phyloP scores from a whole-genome alignment of 495 filamentous ascomycete species.

The Tuber microsphaerosporum region DNA sequence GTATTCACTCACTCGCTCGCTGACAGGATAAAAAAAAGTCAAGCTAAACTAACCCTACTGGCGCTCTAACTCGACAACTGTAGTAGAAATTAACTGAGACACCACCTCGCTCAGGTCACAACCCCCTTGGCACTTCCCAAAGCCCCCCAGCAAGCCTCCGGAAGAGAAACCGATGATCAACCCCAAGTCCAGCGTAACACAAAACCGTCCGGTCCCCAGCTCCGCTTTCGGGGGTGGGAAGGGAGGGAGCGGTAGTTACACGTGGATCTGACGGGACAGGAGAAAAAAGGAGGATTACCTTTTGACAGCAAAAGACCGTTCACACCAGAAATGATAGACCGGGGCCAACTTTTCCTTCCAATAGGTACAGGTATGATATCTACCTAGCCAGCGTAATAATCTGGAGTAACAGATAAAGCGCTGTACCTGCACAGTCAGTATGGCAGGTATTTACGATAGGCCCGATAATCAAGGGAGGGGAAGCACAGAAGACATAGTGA shows the following conservation, averaged over 20 bases:
- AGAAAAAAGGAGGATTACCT: neutral
- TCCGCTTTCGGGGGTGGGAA: neutral
- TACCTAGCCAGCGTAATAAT: neutral
- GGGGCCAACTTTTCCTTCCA: neutral
- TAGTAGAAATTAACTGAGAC: neutral
- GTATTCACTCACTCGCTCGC: neutral
- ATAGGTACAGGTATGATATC: neutral
- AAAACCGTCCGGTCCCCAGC: neutral
- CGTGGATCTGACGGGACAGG: neutral
- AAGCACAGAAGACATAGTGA: neutral
- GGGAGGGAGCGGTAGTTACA: neutral
- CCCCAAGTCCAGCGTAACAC: neutral
- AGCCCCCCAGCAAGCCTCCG: neutral
- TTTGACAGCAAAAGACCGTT: neutral
- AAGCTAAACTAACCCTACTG: neutral
- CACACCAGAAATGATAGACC: neutral
- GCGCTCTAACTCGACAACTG: neutral
- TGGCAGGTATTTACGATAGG: neutral
- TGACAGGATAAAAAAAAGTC: neutral
- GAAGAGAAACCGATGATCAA: neutral
- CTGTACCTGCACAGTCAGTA: neutral
- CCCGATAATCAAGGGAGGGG: neutral
- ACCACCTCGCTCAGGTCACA: neutral
- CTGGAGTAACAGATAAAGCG: neutral
- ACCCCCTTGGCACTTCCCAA: neutral